Conservation (phyloP, 2,329 filamentous ascomycete genomes). For the Apiospora pterosperma region DNA sequence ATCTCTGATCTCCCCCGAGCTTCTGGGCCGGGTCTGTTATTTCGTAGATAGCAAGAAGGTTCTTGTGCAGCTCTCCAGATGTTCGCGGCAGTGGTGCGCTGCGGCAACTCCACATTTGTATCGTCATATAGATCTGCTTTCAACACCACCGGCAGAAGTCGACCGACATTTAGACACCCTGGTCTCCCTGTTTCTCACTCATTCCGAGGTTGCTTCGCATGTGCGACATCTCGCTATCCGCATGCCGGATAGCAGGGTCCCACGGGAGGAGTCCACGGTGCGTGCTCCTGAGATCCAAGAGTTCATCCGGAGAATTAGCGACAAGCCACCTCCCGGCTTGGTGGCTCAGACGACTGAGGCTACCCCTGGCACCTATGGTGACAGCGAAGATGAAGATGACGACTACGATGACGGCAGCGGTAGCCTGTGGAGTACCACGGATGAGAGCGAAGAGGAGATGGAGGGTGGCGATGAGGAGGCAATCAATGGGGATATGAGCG, state of each 20-base stretch:
- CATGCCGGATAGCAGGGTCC: neutral
- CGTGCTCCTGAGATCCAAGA: neutral
- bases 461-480: neutral
- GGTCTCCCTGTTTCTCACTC: neutral
- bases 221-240: conserved; percentile 7
- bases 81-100: conserved; percentile 7
- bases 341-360: neutral
- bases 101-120: conserved; percentile 8
- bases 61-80: neutral
- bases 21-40: conserved; percentile 7
- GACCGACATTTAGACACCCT: neutral
- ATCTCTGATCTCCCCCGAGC: conserved; percentile 7
- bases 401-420: neutral
- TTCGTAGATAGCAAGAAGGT: conserved; percentile 3
- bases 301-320: neutral
- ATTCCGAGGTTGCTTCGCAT: conserved; percentile 1
- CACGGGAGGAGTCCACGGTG: neutral
- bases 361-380: neutral
- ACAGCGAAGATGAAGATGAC: neutral
- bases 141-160: neutral
- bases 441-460: conserved; percentile 6
- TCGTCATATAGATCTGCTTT: conserved; percentile 8
- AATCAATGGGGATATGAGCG: neutral
- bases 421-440: conserved; percentile 7
- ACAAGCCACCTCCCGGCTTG: neutral